These are phyloP conservation scores for Ascochyta pisi DNA, from an alignment of 2,329 filamentous ascomycete species.

Conservation along the genomic window DNA sequence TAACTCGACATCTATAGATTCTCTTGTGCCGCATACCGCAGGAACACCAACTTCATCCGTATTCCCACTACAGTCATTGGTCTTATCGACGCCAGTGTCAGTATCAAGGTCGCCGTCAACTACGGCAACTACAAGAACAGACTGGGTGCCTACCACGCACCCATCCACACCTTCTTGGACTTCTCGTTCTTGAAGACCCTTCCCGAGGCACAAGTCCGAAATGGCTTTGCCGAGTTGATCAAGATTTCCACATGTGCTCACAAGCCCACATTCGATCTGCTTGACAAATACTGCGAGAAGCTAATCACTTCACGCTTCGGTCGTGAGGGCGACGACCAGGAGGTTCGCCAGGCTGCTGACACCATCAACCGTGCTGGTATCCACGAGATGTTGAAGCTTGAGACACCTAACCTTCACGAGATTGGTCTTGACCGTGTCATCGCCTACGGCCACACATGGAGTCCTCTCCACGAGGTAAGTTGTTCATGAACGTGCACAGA, in stretches of 20 bases:
- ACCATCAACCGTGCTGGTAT: constrained; percentile 73
- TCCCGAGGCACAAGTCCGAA: constrained; percentile 71
- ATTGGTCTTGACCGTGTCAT: constrained; percentile 75
- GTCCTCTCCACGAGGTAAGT: constrained; percentile 65
- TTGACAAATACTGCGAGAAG: constrained; percentile 73
- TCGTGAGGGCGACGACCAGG: constrained; percentile 63
- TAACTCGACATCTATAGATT: constrained; percentile 38
- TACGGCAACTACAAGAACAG: constrained; percentile 79
- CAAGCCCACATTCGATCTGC: constrained; percentile 68
- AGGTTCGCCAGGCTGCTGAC: constrained; percentile 68
- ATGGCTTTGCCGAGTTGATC: constrained; percentile 77
- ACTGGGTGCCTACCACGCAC: constrained; percentile 75
- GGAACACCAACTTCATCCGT: constrained; percentile 76
- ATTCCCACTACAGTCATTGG: constrained; percentile 78
- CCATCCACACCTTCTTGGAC: constrained; percentile 75
- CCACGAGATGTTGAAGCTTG: constrained; percentile 74
- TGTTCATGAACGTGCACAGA: background rate
- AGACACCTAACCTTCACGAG: constrained; percentile 76
- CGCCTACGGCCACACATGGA: constrained; percentile 78
- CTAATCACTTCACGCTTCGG: constrained; percentile 71
- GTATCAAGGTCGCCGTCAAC: constrained; percentile 80
- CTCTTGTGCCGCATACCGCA: constrained; percentile 73
- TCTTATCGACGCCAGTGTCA: constrained; percentile 76
- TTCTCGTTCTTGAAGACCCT: constrained; percentile 75
- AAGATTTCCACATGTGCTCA: constrained; percentile 78